A percentile compares a stretch with the other conserved stretches of the same genome.
These are phyloP conservation scores for Prunus mira DNA, from an alignment of 306 rosid species.

Conservation along the genomic window DNA sequence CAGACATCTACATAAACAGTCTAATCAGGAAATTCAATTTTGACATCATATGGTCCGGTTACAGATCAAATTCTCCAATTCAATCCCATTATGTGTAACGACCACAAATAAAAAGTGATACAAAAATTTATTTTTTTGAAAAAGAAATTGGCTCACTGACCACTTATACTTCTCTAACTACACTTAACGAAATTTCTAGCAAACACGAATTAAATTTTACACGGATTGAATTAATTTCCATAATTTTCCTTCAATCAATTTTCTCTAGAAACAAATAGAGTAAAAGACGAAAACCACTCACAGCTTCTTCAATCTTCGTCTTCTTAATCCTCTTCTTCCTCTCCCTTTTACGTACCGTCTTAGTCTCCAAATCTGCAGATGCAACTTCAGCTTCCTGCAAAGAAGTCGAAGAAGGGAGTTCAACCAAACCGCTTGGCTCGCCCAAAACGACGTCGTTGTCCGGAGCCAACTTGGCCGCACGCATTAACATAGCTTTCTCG, in stretches of 20 bases:
- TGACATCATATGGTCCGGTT: not conserved
- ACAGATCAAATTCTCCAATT: not conserved
- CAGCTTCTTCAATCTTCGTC: conserved; percentile 39
- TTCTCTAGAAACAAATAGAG: not conserved
- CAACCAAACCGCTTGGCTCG: conserved; percentile 9
- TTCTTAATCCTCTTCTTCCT: conserved; percentile 29
- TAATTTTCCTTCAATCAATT: not conserved
- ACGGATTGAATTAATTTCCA: not conserved
- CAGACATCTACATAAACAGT: not conserved
- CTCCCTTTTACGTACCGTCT: conserved; percentile 24
- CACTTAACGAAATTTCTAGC: not conserved
- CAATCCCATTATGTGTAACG: not conserved
- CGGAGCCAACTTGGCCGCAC: conserved; percentile 31
- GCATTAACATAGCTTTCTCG: conserved; percentile 52
- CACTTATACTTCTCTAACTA: not conserved
- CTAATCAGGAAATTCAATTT: not conserved
- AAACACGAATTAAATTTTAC: not conserved
- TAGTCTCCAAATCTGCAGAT: conserved; percentile 11
- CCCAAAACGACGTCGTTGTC: conserved; percentile 7
- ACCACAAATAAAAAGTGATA: not conserved
- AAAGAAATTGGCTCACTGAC: not conserved
- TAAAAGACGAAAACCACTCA: conserved; percentile 30
- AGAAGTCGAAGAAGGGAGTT: conserved; percentile 17
- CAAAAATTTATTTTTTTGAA: not conserved
- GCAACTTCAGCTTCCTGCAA: conserved; percentile 7